Base-by-base conservation (phyloP, 2,329 filamentous ascomycete genomes). In the Botryosphaeria agaves region DNA sequence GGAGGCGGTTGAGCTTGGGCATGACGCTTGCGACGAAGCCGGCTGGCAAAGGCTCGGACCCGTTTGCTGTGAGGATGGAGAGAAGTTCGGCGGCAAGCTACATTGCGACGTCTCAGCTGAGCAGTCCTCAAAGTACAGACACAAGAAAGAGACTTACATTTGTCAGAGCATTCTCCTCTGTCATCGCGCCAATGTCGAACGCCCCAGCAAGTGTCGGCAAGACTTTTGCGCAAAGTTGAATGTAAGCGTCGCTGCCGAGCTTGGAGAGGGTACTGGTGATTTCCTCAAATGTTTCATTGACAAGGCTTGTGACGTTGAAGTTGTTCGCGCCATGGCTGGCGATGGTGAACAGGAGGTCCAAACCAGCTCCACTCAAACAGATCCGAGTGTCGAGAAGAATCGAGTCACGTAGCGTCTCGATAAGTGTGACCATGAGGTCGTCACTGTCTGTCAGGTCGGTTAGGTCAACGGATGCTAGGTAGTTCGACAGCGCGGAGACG, bases 231-330 rank as follows among this genome's bases (percentile, higher is more conserved):
- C 87, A 93, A 5, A 98, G 66, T 7, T 71, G 70, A 29, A 76
- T 66, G 50, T 87, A 98, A 1, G 73, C 67, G 6, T 79, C 70
- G 5, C 66, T 57, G 14, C 72, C 72, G 36, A 60, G 57, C 9
- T 74, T 71, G 2, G 77, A 61, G 34, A 92, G 68, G 1, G 62
- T 66, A 30, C 67, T 62, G 5, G 85, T 78, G 33, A 94, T 75
- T 26, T 89, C 82, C 51, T 95, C 87, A 46, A 98, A 92, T 0
- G 82, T 76, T 53, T 98, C 89, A 20, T 72, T 78, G 15, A 95
- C 78, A 30, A 94, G 62, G 59, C 85, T 76, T 1, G 77, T 83
- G 28, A 94, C 70, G 51, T 94, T 85, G 59, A 91, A 92, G 56
- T 92, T 95, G 36, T 69, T 72, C 0, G 87, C 81, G 17, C 84